phyloP scores from a whole-genome alignment of 768 basidiomycete genomes.

The Leccinellum rugosiceps region DNA sequence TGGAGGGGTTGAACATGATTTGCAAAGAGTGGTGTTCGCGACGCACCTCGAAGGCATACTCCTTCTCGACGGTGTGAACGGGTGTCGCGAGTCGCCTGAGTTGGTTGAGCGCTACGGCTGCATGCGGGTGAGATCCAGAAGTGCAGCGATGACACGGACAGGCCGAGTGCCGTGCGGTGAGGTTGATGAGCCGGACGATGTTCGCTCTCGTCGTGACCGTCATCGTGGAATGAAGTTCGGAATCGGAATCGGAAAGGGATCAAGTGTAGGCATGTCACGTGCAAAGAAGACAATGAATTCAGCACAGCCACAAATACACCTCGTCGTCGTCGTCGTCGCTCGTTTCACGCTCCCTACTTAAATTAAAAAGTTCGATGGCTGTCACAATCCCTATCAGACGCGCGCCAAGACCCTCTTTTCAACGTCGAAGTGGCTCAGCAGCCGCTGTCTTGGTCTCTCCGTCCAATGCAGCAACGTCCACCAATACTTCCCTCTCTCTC shows the following conservation, averaged over 20 bases:
- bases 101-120: slow-evolving; percentile 52
- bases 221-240: slow-evolving; percentile 21
- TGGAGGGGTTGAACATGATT: not conserved
- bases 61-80: slow-evolving; percentile 67
- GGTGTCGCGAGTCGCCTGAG: slow-evolving; percentile 77
- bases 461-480: slow-evolving; percentile 10
- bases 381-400: slow-evolving; percentile 47
- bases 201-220: slow-evolving; percentile 51
- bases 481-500: slow-evolving; percentile 19
- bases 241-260: not conserved
- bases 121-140: slow-evolving; percentile 35
- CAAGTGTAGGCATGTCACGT: slow-evolving; percentile 4
- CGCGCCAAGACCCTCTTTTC: slow-evolving; percentile 33
- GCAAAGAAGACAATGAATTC: not conserved
- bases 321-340: not conserved
- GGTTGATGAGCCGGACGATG: slow-evolving; percentile 70
- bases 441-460: slow-evolving; percentile 17
- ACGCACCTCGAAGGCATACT: slow-evolving; percentile 87
- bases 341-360: not conserved
- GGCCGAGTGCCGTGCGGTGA: slow-evolving; percentile 61
- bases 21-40: not conserved
- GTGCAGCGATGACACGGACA: slow-evolving; percentile 81
- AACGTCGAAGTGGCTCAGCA: slow-evolving; percentile 37
- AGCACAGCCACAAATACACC: slow-evolving; percentile 18
- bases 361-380: slow-evolving; percentile 35